Evolutionary conservation across 2,329 filamentous ascomycete genomes (phyloP).

Genomic region (Exophiala mesophila): DNA sequence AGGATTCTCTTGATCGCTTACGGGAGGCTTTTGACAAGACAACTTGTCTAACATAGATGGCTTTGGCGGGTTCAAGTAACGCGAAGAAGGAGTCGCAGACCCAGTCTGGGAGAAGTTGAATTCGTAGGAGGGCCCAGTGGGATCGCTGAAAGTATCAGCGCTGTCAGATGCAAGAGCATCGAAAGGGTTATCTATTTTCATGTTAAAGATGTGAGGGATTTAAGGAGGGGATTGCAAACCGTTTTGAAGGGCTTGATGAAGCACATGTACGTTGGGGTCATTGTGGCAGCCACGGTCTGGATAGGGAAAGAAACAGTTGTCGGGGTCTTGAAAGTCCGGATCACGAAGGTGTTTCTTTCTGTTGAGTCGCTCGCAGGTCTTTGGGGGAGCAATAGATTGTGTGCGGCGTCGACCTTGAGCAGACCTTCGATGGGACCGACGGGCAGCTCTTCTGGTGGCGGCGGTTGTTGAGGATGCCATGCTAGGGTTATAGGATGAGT

Average conservation of each 20-base stretch:
- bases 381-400: not conserved
- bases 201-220: not conserved
- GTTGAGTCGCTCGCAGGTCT: not conserved
- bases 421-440: not conserved
- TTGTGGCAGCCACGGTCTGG: conserved; percentile 13
- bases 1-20: too few relatives aligned
- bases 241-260: conserved; percentile 1
- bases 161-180: conserved; percentile 6
- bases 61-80: not conserved
- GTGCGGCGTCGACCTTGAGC: not conserved
- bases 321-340: conserved; percentile 8
- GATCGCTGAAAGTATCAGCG: not conserved
- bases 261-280: conserved; percentile 17
- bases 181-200: conserved; percentile 8
- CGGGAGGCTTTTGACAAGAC: too few relatives aligned
- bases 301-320: conserved; percentile 13
- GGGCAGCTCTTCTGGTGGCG: not conserved
- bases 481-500: not conserved
- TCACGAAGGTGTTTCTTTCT: conserved; percentile 12
- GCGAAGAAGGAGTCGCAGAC: not conserved
- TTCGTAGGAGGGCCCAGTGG: not conserved
- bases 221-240: not conserved
- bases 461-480: not conserved
- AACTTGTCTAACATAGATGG: too few relatives aligned
- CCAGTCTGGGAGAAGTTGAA: not conserved